Conservation (phyloP, 2,329 filamentous ascomycete genomes). For the Exophiala xenobiotica region DNA sequence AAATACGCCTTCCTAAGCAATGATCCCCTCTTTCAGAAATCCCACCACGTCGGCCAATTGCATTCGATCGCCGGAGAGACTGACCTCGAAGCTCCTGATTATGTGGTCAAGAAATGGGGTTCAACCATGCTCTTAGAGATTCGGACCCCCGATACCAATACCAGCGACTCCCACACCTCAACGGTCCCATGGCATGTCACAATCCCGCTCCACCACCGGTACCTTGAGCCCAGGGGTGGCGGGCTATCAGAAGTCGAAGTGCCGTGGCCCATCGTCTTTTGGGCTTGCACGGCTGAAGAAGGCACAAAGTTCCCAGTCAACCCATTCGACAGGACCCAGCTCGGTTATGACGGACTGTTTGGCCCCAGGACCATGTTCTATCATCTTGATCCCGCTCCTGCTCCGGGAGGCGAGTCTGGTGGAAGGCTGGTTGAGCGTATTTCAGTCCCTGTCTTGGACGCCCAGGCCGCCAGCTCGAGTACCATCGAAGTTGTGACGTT, state of each 20-base stretch:
- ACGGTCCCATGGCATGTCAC: constrained; percentile 38
- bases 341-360: constrained; percentile 87
- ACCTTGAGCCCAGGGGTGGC: constrained; percentile 59
- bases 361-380: constrained; percentile 76
- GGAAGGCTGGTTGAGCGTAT: constrained; percentile 54
- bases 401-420: constrained; percentile 31
- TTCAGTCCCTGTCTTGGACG: constrained; percentile 64
- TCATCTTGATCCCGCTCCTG: constrained; percentile 62
- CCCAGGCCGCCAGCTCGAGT: constrained; percentile 50
- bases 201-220: constrained; percentile 83
- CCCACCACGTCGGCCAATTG: constrained; percentile 72
- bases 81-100: constrained; percentile 87
- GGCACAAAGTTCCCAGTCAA: constrained; percentile 66
- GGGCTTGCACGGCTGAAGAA: constrained; percentile 70
- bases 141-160: constrained; percentile 49
- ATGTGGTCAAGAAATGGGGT: constrained; percentile 74
- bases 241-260: constrained; percentile 53
- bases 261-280: constrained; percentile 83
- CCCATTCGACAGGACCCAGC: constrained; percentile 78
- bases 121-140: constrained; percentile 75
- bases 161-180: constrained; percentile 2
- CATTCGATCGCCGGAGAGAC: constrained; percentile 71
- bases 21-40: constrained; percentile 67
- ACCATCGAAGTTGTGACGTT: constrained; percentile 58
- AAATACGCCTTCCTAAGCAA: constrained; percentile 70